These are phyloP conservation scores for Naganishia albida DNA, from an alignment of 1,284 basidiomycete species.

Conservation along the genomic window DNA sequence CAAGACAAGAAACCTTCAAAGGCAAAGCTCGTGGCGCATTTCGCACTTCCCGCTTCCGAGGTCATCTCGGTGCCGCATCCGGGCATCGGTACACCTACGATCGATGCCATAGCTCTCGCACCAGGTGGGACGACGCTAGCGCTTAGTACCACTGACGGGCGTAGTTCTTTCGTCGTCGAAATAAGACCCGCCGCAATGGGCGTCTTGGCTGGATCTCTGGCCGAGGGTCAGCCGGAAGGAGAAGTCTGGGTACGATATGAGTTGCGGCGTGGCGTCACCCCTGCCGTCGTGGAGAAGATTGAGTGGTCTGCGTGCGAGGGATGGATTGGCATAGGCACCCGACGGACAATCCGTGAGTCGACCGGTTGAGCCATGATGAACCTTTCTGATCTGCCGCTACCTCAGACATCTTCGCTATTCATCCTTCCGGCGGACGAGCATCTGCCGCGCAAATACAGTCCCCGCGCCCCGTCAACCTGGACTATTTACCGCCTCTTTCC, in stretches of 20 bases:
- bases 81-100: not conserved
- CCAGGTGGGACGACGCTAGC: slow-evolving; percentile 26
- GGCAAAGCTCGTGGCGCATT: slow-evolving; percentile 18
- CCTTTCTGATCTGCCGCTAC: not conserved
- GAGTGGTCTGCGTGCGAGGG: slow-evolving; percentile 22
- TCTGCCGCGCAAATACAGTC: slow-evolving; percentile 3
- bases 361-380: not conserved
- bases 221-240: slow-evolving; percentile 7
- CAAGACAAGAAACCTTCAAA: not conserved
- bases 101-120: slow-evolving; percentile 24
- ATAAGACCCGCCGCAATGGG: slow-evolving; percentile 17
- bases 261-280: slow-evolving; percentile 30
- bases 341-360: slow-evolving; percentile 33
- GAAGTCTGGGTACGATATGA: slow-evolving; percentile 33
- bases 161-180: slow-evolving; percentile 28
- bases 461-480: not conserved
- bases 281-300: slow-evolving; percentile 25
- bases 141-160: slow-evolving; percentile 17
- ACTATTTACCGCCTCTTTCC: slow-evolving; percentile 1
- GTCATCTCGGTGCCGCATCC: slow-evolving; percentile 11
- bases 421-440: slow-evolving; percentile 19
- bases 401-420: slow-evolving; percentile 31
- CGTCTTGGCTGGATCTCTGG: not conserved
- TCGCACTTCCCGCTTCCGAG: slow-evolving; percentile 28
- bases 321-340: slow-evolving; percentile 25